Evolutionary conservation across 2,329 filamentous ascomycete species (phyloP).

Genomic region (Ceratocystis huliohia): DNA sequence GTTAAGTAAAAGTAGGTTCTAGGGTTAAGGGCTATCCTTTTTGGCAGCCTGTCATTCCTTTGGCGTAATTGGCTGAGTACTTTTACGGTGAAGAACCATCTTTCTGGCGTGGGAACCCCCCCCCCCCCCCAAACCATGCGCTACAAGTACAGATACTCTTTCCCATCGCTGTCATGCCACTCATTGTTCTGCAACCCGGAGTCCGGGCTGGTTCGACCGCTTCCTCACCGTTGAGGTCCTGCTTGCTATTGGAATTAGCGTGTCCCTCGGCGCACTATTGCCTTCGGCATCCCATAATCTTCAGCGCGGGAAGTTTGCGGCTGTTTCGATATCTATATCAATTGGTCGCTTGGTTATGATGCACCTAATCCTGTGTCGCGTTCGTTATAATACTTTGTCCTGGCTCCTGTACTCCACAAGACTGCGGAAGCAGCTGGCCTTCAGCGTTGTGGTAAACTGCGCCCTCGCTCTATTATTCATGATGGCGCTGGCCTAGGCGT

Average conservation of each 20-base stretch:
- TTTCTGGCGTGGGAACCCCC: neutral
- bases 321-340: conserved; percentile 59
- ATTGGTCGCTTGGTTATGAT: conserved; percentile 81
- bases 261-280: conserved; percentile 66
- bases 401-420: conserved; percentile 45
- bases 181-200: too few species aligned
- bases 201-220: conserved; percentile 46
- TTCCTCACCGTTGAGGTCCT: conserved; percentile 62
- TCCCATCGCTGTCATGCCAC: neutral
- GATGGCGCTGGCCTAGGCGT: conserved; percentile 60
- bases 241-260: conserved; percentile 62
- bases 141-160: too few species aligned
- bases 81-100: neutral
- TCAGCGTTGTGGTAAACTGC: conserved; percentile 72
- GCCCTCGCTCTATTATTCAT: conserved; percentile 70
- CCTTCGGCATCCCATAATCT: conserved; percentile 47
- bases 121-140: neutral
- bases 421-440: conserved; percentile 67
- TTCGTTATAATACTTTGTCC: conserved; percentile 64
- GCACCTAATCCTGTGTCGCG: conserved; percentile 85
- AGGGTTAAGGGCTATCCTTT: neutral
- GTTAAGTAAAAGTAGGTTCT: neutral
- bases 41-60: neutral
- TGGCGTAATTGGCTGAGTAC: neutral
- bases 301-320: conserved; percentile 59